Base-by-base conservation (phyloP, 2,329 filamentous ascomycete species). In the Camillea tinctor region DNA sequence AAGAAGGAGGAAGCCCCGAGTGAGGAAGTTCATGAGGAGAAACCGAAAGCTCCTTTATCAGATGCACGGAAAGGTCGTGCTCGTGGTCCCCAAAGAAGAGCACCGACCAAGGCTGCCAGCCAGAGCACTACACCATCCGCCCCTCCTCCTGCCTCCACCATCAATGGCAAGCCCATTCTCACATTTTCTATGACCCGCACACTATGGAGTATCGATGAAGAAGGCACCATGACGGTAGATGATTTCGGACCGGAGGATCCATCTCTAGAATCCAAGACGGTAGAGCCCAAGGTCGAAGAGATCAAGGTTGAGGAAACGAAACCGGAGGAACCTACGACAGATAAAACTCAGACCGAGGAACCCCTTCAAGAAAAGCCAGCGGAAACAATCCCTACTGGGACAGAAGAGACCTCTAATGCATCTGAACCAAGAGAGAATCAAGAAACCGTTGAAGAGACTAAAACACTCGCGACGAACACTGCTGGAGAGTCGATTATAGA, bases 61-160 rank as follows among this genome's bases (percentile, higher is more conserved):
- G 95, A 99, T 80, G 93, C 93, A 40, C 86, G 95, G 66, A 98
- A 98, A 79, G 88, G 93, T 22, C 85, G 95, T 66, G 95, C 95
- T 21, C 88, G 92, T 65, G 95, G 95, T 11, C 95, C 95, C 17
- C 88, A 92, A 67, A 85, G 93, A 66, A 84, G 93, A 71, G 86
- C 90, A 22, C 85, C 87, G 26, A 80, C 83, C 11, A 83, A 78
- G 22, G 63, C 77, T 75, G 2, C 79, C 73, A 30, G 74, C 15
- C 48, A 55, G 69, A 40, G 71, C 61, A 66, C 7, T 51, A 62
- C 69, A 61, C 61, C 70, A 64, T 66, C 70, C 52, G 55, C 67
- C 26, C 60, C 71, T 71, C 52, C 70, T 68, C 65, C 73, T 5
- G 68, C 71, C 7, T 67, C 71, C 36, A 17, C 36, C 36, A 44